Conservation (phyloP, 345 rosid species). For the Theobroma cacao region DNA sequence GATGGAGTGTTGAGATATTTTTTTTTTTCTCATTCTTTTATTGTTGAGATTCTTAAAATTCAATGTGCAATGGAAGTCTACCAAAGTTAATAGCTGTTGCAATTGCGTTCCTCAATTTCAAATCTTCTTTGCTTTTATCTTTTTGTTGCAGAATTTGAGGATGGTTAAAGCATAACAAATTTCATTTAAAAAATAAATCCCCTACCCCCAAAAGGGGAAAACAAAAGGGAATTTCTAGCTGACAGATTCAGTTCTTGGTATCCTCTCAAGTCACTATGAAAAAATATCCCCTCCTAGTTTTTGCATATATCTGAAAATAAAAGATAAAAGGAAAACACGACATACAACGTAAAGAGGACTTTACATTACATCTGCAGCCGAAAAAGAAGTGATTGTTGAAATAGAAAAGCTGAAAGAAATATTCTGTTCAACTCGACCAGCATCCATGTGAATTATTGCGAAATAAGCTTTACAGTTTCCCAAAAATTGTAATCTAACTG, state of each 20-base stretch:
- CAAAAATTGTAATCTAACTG: not conserved
- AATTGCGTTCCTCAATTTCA: not conserved
- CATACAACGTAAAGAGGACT: not conserved
- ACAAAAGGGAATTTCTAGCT: no score
- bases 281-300: no score
- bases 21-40: not conserved
- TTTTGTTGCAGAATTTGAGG: no score
- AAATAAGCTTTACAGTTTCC: slow-evolving; percentile 4
- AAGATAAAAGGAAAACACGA: not conserved
- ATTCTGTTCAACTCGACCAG: not conserved
- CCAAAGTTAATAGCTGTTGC: slow-evolving; percentile 5
- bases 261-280: not conserved
- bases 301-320: not conserved
- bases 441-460: not conserved
- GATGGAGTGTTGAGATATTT: not conserved
- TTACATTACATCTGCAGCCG: no score
- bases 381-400: not conserved
- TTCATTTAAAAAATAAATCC: not conserved
- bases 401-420: not conserved
- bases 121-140: not conserved
- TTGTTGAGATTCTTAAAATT: not conserved
- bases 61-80: not conserved
- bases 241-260: no score
- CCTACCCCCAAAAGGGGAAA: no score
- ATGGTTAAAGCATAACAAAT: not conserved